Evolutionary conservation across 495 filamentous ascomycete species (phyloP).

Genomic region (Annulohypoxylon moriforme): DNA sequence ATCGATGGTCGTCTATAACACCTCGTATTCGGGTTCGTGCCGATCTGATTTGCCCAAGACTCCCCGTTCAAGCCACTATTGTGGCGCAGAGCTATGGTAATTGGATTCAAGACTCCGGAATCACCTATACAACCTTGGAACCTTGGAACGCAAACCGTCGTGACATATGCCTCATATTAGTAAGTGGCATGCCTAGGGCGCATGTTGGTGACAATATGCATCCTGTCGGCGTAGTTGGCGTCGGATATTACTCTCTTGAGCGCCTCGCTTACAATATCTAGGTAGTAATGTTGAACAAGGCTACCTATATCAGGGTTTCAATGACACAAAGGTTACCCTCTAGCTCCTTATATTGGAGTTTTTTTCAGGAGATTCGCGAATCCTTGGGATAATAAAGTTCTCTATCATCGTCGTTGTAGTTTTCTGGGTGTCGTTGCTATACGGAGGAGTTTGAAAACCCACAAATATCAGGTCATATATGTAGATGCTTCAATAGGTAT

Average conservation of each 20-base stretch:
- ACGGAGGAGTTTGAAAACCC: too few species aligned
- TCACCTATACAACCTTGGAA: background rate
- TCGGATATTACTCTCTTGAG: background rate
- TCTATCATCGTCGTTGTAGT: too few species aligned
- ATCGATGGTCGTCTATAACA: background rate
- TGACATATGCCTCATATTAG: background rate
- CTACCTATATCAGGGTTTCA: background rate
- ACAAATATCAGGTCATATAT: too few species aligned
- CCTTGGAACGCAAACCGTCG: background rate
- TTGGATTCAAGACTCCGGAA: background rate
- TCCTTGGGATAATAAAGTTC: background rate
- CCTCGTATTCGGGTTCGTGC: conserved; percentile 15
- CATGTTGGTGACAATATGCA: background rate
- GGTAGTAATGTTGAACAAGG: background rate
- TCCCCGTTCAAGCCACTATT: background rate
- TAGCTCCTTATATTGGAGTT: too few species aligned
- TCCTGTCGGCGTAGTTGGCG: background rate
- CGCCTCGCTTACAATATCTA: background rate
- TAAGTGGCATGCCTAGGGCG: background rate
- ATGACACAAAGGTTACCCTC: background rate
- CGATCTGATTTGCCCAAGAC: background rate
- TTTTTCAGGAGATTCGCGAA: background rate
- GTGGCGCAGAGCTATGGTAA: background rate
- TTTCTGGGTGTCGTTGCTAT: too few species aligned
- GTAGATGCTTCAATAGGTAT: too few species aligned